These are phyloP conservation scores for Fomitopsis palustris DNA, from an alignment of 1,284 basidiomycete species.

Conservation along the genomic window DNA sequence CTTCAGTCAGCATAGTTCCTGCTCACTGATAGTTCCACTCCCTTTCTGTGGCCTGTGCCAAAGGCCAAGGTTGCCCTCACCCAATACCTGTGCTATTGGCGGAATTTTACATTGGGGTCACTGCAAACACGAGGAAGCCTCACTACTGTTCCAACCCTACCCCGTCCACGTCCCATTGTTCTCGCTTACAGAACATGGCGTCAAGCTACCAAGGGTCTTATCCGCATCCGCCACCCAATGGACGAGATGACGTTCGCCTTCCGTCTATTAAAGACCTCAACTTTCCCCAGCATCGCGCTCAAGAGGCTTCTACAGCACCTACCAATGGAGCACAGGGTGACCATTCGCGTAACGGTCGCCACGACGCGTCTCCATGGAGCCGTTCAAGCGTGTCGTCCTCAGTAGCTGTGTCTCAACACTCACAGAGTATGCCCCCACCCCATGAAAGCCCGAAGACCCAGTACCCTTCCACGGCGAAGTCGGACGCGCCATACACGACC, in stretches of 20 bases:
- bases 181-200: conserved; percentile 24
- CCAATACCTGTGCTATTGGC: background rate
- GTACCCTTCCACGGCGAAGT: conserved; percentile 10
- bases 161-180: conserved; percentile 3
- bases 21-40: background rate
- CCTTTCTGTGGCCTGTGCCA: background rate
- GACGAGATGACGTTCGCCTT: conserved; percentile 45
- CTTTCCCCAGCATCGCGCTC: conserved; percentile 37
- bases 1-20: background rate
- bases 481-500: conserved; percentile 16
- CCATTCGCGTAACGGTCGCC: conserved; percentile 17
- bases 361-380: conserved; percentile 22
- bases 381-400: conserved; percentile 15
- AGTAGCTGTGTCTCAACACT: conserved; percentile 13
- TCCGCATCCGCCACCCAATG: conserved; percentile 26
- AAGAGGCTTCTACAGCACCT: conserved; percentile 24
- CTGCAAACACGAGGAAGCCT: background rate
- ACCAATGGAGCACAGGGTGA: conserved; percentile 15
- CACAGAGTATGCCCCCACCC: conserved; percentile 15
- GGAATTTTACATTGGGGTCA: background rate
- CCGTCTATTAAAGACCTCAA: conserved; percentile 68
- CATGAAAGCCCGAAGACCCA: conserved; percentile 20
- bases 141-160: background rate
- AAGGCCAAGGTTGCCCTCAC: background rate
- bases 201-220: conserved; percentile 28